These are phyloP conservation scores for Rhizopus sp. DNA, from an alignment of 371 early-diverging fungal species.

Conservation along the genomic window DNA sequence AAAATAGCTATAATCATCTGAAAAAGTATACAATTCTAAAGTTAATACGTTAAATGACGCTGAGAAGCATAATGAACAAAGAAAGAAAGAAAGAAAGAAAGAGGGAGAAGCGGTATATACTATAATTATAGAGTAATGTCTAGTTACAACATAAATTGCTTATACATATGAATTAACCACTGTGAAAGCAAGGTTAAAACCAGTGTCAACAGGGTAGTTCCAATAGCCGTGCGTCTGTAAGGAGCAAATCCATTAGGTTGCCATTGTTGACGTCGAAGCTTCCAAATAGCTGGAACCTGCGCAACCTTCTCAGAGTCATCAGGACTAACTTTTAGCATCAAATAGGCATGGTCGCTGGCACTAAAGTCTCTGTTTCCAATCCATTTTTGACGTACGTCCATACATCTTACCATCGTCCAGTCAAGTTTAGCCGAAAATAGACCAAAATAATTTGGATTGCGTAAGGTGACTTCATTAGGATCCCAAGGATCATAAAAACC, in stretches of 20 bases:
- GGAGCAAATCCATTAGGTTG: slow-evolving; percentile 28
- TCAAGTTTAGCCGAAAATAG: slow-evolving; percentile 76
- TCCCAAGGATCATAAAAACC: slow-evolving; percentile 81
- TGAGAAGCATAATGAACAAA: too few species aligned
- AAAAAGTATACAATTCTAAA: too few species aligned
- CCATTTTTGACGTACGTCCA: slow-evolving; percentile 50
- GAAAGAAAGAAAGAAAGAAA: too few species aligned
- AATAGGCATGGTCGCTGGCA: slow-evolving; percentile 75
- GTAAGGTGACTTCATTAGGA: slow-evolving; percentile 62
- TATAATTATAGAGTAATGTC: too few species aligned
- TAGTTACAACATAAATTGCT: background rate
- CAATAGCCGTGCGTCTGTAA: slow-evolving; percentile 26
- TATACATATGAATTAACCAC: slow-evolving; percentile 13
- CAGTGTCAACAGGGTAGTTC: slow-evolving; percentile 11
- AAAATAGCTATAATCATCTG: too few species aligned
- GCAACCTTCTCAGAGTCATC: slow-evolving; percentile 20
- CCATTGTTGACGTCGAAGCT: slow-evolving; percentile 26
- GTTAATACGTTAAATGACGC: too few species aligned
- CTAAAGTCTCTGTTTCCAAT: slow-evolving; percentile 69
- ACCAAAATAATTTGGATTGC: slow-evolving; percentile 63
- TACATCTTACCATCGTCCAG: slow-evolving; percentile 70
- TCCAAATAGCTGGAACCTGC: slow-evolving; percentile 19
- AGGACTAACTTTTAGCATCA: slow-evolving; percentile 63
- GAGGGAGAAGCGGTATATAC: too few species aligned
- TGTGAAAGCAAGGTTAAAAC: slow-evolving; percentile 11